Conservation (phyloP, 306 rosid genomes). For the Fagus sylvatica region DNA sequence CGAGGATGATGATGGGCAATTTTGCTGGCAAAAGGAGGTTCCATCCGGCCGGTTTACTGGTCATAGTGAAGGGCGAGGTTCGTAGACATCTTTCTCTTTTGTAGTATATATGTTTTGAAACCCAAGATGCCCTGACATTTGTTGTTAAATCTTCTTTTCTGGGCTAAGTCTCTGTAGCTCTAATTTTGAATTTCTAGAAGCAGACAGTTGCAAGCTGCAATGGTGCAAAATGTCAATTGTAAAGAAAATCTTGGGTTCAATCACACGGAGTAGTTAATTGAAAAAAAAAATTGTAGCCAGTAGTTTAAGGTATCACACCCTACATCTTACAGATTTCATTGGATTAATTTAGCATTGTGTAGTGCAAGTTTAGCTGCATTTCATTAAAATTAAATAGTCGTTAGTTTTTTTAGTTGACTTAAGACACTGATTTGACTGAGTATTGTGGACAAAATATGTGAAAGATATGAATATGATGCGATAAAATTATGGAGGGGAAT, state of each 20-base stretch:
- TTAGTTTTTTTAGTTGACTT: not conserved
- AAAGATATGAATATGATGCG: not conserved
- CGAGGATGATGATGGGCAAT: constrained; percentile 68
- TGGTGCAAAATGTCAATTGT: constrained; percentile 50
- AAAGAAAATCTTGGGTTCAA: constrained; percentile 43
- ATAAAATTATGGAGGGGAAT: not conserved
- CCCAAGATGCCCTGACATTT: constrained; percentile 40
- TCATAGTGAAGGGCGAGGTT: constrained; percentile 64
- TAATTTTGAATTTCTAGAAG: constrained; percentile 45
- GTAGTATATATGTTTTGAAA: constrained; percentile 53
- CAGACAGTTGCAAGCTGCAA: constrained; percentile 46
- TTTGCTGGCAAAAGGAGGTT: constrained; percentile 69
- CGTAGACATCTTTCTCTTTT: constrained; percentile 57
- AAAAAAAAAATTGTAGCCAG: not conserved
- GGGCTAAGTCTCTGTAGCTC: constrained; percentile 54
- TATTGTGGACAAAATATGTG: not conserved
- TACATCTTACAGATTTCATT: not conserved
- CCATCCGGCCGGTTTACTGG: constrained; percentile 66
- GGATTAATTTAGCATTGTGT: not conserved
- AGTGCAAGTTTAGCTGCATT: not conserved
- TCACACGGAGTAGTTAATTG: constrained; percentile 17
- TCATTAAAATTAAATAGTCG: not conserved
- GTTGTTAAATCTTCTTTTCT: constrained; percentile 50
- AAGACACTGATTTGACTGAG: not conserved
- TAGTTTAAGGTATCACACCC: constrained; percentile 6